Percentiles rank a stretch among this genome's conserved stretches.
Evolutionary conservation across 1,284 basidiomycete genomes (phyloP).

Genomic region (Cutaneotrichosporon daszewskae): DNA sequence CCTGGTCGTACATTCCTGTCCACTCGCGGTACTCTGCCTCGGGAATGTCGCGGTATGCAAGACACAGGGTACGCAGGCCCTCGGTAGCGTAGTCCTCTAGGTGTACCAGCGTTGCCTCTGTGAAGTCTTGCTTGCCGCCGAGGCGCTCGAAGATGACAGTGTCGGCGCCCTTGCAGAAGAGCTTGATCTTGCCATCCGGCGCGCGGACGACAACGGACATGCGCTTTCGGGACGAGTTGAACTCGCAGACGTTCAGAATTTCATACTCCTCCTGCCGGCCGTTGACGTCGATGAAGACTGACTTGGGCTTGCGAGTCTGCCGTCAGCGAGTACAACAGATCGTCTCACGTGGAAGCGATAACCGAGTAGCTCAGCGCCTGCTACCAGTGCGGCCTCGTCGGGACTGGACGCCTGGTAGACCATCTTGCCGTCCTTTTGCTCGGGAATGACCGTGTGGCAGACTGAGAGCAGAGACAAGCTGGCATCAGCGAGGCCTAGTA

Average conservation of each 20-base stretch:
- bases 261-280: constrained; percentile 75
- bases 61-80: constrained; percentile 91
- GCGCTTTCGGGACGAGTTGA: constrained; percentile 94
- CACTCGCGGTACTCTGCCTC: constrained; percentile 87
- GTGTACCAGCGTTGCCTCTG: constrained; percentile 80
- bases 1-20: constrained; percentile 80
- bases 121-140: constrained; percentile 68
- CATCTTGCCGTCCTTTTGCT: constrained; percentile 72
- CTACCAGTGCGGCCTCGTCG: constrained; percentile 93
- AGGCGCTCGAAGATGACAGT: constrained; percentile 91
- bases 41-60: constrained; percentile 86
- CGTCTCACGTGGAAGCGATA: constrained; percentile 83
- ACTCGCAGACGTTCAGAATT: constrained; percentile 95
- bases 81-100: constrained; percentile 98
- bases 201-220: constrained; percentile 92
- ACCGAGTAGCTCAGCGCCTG: constrained; percentile 85
- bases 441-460: constrained; percentile 99
- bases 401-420: constrained; percentile 95
- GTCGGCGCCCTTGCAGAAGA: constrained; percentile 97
- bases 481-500: neutral
- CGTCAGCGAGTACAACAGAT: constrained; percentile 2
- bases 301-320: constrained; percentile 90
- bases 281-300: constrained; percentile 78
- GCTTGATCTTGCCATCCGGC: constrained; percentile 84
- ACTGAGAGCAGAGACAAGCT: constrained; percentile 78